These are phyloP conservation scores for Taiozyma sp. DNA, from an alignment of 1,139 yeast genomes.

Conservation along the genomic window DNA sequence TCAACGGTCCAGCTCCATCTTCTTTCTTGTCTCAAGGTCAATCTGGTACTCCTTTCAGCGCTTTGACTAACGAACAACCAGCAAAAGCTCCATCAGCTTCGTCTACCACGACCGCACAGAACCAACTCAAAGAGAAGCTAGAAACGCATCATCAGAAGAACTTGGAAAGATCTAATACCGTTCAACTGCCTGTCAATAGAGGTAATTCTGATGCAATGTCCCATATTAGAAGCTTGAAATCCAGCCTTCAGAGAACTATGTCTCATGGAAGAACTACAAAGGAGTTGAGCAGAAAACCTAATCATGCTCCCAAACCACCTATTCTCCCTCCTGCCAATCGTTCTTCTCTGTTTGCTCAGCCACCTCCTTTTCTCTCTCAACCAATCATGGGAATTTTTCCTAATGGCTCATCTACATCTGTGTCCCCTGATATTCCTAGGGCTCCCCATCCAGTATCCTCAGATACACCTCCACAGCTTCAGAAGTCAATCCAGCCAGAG, in stretches of 20 bases:
- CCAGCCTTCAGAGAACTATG: conserved; percentile 3
- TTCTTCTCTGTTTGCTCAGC: neutral
- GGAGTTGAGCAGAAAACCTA: neutral
- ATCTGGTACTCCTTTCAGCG: neutral
- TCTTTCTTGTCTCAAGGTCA: conserved; percentile 2
- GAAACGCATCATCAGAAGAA: conserved; percentile 3
- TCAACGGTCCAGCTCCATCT: conserved; percentile 9
- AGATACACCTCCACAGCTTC: neutral
- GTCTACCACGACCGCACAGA: conserved; percentile 12
- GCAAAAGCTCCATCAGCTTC: conserved; percentile 10
- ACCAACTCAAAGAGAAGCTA: conserved; percentile 11
- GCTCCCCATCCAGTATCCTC: neutral
- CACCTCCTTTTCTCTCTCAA: neutral
- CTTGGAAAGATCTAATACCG: conserved; percentile 11
- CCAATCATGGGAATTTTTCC: neutral
- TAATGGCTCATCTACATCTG: neutral
- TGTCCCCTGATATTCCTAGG: neutral
- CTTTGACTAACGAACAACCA: neutral
- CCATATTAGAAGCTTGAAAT: conserved; percentile 10
- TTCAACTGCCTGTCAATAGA: conserved; percentile 1
- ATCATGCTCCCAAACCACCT: neutral
- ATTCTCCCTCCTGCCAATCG: neutral
- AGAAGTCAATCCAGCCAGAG: neutral
- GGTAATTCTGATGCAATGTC: conserved; percentile 13
- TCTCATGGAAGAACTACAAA: neutral